Evolutionary conservation across 345 rosid species (phyloP).

Genomic region (Corchorus capsularis): DNA sequence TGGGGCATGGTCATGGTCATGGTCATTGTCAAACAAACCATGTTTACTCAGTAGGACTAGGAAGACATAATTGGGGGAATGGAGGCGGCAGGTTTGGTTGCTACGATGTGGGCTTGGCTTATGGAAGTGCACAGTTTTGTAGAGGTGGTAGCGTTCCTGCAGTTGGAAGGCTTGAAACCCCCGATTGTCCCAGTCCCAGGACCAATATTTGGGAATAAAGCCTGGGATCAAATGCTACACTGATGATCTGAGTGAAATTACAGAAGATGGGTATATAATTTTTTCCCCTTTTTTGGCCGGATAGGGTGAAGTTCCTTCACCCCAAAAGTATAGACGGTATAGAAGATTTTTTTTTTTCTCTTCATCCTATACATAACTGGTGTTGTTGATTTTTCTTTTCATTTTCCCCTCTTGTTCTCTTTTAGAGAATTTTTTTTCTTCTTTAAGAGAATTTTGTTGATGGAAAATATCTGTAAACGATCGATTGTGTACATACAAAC

Average conservation of each 20-base stretch:
- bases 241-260: background rate
- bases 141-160: constrained; percentile 56
- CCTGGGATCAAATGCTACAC: background rate
- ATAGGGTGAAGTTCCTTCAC: background rate
- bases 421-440: too few species aligned
- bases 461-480: background rate
- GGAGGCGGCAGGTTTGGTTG: constrained; percentile 31
- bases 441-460: background rate
- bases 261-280: background rate
- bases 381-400: background rate
- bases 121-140: constrained; percentile 28
- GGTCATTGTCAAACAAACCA: constrained; percentile 19
- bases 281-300: too few species aligned
- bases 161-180: constrained; percentile 23
- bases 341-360: background rate
- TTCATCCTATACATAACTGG: constrained; percentile 10
- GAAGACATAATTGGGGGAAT: constrained; percentile 34
- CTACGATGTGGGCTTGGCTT: constrained; percentile 32
- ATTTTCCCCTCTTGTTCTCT: background rate
- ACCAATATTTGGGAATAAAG: constrained; percentile 18
- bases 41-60: constrained; percentile 23
- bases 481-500: background rate
- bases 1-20: constrained; percentile 22
- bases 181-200: constrained; percentile 42
- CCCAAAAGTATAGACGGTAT: background rate